Evolutionary conservation across 2,329 filamentous ascomycete genomes (phyloP).

Genomic region (Colletotrichum sp.): DNA sequence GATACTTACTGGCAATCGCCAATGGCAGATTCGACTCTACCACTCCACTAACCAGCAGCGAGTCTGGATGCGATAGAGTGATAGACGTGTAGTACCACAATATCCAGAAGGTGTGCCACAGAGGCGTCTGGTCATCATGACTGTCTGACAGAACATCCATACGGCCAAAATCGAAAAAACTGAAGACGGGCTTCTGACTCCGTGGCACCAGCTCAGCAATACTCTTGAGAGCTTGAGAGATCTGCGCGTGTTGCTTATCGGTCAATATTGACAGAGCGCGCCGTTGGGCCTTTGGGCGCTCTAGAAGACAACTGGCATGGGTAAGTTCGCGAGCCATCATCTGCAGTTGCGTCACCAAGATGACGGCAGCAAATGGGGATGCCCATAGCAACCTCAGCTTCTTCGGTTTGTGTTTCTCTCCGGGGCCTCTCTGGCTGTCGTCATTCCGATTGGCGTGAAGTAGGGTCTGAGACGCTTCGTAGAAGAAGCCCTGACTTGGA

Average conservation of each 20-base stretch:
- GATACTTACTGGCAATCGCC: background rate
- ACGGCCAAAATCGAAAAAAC: conserved; percentile 9
- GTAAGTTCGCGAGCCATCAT: conserved; percentile 9
- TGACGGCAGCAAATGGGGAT: conserved; percentile 1
- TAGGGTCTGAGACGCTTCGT: background rate
- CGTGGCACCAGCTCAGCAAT: background rate
- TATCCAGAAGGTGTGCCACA: conserved; percentile 11
- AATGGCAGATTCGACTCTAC: conserved; percentile 1
- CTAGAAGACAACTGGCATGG: conserved; percentile 1
- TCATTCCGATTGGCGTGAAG: background rate
- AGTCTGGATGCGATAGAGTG: conserved; percentile 1
- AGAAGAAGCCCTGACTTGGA: background rate
- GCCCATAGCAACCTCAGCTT: conserved; percentile 6
- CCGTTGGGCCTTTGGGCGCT: background rate
- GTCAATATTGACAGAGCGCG: background rate
- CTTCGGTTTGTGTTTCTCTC: background rate
- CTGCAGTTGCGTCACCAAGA: conserved; percentile 4
- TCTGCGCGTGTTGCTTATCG: conserved; percentile 3
- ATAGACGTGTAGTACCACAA: conserved; percentile 10
- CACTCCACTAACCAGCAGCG: background rate
- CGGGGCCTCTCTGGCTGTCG: background rate
- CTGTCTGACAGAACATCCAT: background rate
- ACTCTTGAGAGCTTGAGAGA: background rate
- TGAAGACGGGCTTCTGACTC: background rate
- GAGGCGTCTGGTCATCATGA: background rate